Evolutionary conservation across 805 yeast species (phyloP), one percentile per base, ranked within the genome.

Genomic region (Kodamaea kaohsiungensis): DNA sequence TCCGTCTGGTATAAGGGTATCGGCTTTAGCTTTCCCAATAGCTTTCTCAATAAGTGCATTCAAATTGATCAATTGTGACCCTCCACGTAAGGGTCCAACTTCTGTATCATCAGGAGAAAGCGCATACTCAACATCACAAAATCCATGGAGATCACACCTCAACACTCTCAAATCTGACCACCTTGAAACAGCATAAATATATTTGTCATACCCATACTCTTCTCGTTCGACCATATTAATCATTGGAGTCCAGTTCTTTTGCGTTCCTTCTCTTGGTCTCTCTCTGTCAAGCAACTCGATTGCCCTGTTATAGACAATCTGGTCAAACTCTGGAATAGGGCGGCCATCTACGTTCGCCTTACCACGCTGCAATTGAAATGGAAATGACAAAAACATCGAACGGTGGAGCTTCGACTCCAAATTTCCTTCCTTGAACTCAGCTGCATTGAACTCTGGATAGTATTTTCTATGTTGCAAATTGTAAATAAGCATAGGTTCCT

Each of bases 401-500:
- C 76, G 53, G 53, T 60, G 63, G 43, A 18, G 50, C 27, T 49
- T 47, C 40, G 52, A 49, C 4, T 51, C 50, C 4, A 48, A 39
- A 13, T 49, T 47, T 15, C 52, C 40, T 7, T 51, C 50, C 4
- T 51, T 45, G 17, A 39, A 19, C 4, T 43, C 30, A 13, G 17
- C 46, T 15, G 9, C 27, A 15, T 33, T 48, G 16, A 35, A 56
- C 13, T 49, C 42, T 13, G 54, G 35, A 40, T 39, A 46, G 17
- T 58, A 42, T 27, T 58, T 51, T 9, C 65, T 56, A 37, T 62
- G 64, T 15, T 61, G 56, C 66, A 72, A 66, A 54, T 79, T 80
- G 64, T 72, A 80, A 2, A 79, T 61, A 17, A 81, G 66, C 12
- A 80, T 62, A 1, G 85, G 85, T 55, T 81, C 84, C 33, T 72